Conservation (phyloP, 1,284 basidiomycete genomes). For the Ganoderma sinense region DNA sequence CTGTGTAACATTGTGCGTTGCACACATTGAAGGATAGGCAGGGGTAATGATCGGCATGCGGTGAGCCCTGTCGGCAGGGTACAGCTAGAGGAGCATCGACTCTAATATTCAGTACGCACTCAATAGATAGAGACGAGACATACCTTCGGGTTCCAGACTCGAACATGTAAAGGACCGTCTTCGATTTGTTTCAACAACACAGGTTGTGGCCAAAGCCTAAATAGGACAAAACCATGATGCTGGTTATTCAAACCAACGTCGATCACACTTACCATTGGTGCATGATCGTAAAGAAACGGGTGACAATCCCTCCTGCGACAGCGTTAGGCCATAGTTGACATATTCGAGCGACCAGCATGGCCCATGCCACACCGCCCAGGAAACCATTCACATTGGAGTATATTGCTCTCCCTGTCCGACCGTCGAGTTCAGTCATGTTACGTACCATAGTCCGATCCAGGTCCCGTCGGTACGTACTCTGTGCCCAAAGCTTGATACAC, state of each 20-base stretch:
- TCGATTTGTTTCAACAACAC: slow-evolving; percentile 97
- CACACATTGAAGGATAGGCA: slow-evolving; percentile 99
- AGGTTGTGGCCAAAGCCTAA: slow-evolving; percentile 96
- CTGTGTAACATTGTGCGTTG: slow-evolving; percentile 96
- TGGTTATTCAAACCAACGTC: neutral
- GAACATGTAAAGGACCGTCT: slow-evolving; percentile 91
- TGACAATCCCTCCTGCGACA: slow-evolving; percentile 93
- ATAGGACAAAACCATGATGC: slow-evolving; percentile 24
- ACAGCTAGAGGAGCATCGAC: slow-evolving; percentile 63
- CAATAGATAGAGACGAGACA: slow-evolving; percentile 12
- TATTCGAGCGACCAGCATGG: slow-evolving; percentile 97
- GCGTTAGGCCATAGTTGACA: slow-evolving; percentile 98
- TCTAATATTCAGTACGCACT: neutral
- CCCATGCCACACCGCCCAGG: slow-evolving; percentile 98
- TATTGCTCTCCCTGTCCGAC: slow-evolving; percentile 82
- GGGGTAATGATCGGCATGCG: slow-evolving; percentile 99
- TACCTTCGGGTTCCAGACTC: slow-evolving; percentile 98
- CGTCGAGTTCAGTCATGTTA: slow-evolving; percentile 12
- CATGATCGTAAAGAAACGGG: slow-evolving; percentile 97
- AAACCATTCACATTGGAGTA: slow-evolving; percentile 99
- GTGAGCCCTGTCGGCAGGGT: slow-evolving; percentile 92
- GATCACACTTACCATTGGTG: slow-evolving; percentile 82
- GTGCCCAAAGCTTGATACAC: slow-evolving; percentile 98
- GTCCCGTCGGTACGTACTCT: slow-evolving; percentile 66
- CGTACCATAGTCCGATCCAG: neutral